Base-by-base conservation (phyloP, 1,284 basidiomycete genomes). In the Trametes versicolor region DNA sequence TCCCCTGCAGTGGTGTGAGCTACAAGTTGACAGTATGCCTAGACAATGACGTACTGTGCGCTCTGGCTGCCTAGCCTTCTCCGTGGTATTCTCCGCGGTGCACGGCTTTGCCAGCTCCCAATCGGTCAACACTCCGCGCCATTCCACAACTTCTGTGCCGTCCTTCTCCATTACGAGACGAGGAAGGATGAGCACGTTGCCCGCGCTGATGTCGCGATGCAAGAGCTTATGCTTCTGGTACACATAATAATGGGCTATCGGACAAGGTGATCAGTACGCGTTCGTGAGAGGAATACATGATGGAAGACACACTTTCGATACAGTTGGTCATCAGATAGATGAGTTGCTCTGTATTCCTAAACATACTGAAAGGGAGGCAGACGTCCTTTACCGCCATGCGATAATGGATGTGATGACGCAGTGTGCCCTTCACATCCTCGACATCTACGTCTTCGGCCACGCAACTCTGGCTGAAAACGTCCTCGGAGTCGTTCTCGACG, bases 151-250 rank as follows among this genome's bases (percentile, higher is more conserved):
- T 6, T n/a, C n/a, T 10, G 34, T 23, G 15, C 5, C 39, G 4
- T 39, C 45, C 1, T 39, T 27, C 0, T 12, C 43, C 3, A 39
- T 5, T 4, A 15, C 23, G 10, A 51, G 34, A 7, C 49, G 21
- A 10, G 65, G 65, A 8, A 50, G 48, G 21, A 67, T 67, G 21
- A 67, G 50, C 9, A 67, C 47, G 39, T 67, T 67, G 0, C 66
- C 66, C 1, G 51, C 52, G 36, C 66, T 67, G 37, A 68, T 45
- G 41, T 68, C 66, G 25, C 66, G 53, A 36, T 68, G 66, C 0
- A 68, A 37, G 17, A 59, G 23, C 0, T 43, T 8, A 29, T 49
- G 12, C 19, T 34, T 21, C 7, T 19, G n/a, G 10, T 32, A 47
- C 2, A 58, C 65, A 0, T 32, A 1, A 6, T 21, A 5, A 41